phyloP scores from a whole-genome alignment of 108 stramenopile species.

The Skeletonema tropicum region DNA sequence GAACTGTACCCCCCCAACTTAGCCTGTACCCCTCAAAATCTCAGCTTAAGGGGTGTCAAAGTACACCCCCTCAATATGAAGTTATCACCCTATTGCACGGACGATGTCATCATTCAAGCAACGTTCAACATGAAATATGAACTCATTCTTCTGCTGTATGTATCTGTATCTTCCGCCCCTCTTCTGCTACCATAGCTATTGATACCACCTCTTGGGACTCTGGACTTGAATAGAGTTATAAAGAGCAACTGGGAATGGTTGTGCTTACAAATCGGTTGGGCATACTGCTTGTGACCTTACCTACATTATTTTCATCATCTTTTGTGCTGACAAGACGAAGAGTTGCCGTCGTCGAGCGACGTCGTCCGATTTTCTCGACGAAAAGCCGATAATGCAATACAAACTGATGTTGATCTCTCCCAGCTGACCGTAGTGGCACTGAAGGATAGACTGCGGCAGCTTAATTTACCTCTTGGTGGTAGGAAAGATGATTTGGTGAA shows the following conservation, averaged over 20 bases:
- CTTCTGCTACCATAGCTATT: too few relatives aligned
- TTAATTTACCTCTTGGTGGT: constrained; percentile 46
- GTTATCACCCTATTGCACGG: too few relatives aligned
- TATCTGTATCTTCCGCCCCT: too few relatives aligned
- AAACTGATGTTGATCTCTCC: constrained; percentile 18
- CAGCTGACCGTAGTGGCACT: constrained; percentile 50
- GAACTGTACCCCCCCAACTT: too few relatives aligned
- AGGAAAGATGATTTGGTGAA: constrained; percentile 53
- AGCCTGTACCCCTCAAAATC: too few relatives aligned
- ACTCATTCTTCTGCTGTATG: too few relatives aligned
- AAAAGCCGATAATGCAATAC: background rate
- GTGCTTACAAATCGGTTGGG: background rate
- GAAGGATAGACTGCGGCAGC: constrained; percentile 45
- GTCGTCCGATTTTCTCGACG: background rate
- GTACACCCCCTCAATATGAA: too few relatives aligned
- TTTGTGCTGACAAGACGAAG: background rate
- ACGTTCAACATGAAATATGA: too few relatives aligned
- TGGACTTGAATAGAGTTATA: background rate
- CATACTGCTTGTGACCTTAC: background rate
- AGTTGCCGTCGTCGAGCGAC: background rate
- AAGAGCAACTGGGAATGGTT: background rate
- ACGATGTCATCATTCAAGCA: too few relatives aligned
- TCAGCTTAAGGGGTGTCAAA: too few relatives aligned
- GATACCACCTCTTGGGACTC: too few relatives aligned
- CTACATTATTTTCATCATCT: background rate